Percentiles rank a stretch among this genome's conserved stretches.
Evolutionary conservation across 306 rosid species (phyloP).

Genomic region (Luffa acutangula): DNA sequence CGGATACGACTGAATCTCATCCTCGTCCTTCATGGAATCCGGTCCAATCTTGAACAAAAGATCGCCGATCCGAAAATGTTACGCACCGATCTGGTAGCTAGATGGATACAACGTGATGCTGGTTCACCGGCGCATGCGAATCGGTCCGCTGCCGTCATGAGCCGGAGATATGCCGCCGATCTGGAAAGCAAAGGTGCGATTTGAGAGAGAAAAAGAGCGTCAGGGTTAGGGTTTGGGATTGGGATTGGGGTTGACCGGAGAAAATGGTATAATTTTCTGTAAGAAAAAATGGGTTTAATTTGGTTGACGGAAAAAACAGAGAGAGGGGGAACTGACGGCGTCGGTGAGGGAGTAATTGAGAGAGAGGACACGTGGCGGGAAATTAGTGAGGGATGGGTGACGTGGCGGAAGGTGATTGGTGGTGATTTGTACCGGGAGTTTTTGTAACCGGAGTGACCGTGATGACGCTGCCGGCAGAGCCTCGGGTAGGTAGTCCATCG

Average conservation of each 20-base stretch:
- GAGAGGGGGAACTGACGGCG: conserved; percentile 37
- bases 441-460: conserved; percentile 42
- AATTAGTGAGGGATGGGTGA: background rate
- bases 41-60: background rate
- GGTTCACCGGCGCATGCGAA: conserved; percentile 12
- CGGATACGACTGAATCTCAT: conserved; percentile 62
- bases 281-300: conserved; percentile 1
- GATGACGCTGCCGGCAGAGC: conserved; percentile 33
- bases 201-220: conserved; percentile 2
- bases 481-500: conserved; percentile 26
- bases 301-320: conserved; percentile 51
- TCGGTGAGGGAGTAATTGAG: conserved; percentile 24
- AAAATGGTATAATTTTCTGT: conserved; percentile 2
- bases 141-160: background rate
- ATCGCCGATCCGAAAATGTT: conserved; percentile 26
- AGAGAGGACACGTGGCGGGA: conserved; percentile 31
- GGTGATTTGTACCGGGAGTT: background rate
- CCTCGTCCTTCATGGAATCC: conserved; percentile 65
- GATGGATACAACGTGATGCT: background rate
- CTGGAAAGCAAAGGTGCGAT: background rate
- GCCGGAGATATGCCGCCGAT: conserved; percentile 17
- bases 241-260: conserved; percentile 42
- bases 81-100: conserved; percentile 5
- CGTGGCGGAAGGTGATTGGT: conserved; percentile 26
- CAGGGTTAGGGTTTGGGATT: conserved; percentile 30